Evolutionary conservation across 2,329 filamentous ascomycete genomes (phyloP).

Genomic region (Arthroderma sp.): DNA sequence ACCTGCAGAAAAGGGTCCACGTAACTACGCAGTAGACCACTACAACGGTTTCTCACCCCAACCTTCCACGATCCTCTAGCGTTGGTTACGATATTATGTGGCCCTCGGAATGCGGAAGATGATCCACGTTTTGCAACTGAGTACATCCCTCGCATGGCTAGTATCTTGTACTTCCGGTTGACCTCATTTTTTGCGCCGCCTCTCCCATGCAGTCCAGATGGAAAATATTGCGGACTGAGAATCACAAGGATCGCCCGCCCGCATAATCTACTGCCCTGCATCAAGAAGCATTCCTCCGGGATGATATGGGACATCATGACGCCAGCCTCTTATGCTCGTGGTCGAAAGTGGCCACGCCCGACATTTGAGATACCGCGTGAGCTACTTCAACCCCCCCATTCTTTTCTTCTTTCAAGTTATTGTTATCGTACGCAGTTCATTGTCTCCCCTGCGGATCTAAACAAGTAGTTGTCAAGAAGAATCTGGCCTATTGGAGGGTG

Average conservation of each 20-base stretch:
- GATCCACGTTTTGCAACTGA: slow-evolving; percentile 1
- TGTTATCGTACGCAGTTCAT: neutral
- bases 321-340: neutral
- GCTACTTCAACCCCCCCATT: neutral
- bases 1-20: neutral
- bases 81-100: neutral
- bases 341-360: neutral
- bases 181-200: neutral
- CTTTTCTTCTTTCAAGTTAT: no score
- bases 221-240: neutral
- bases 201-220: neutral
- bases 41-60: neutral
- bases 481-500: neutral
- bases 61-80: neutral
- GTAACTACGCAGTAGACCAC: neutral
- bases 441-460: neutral
- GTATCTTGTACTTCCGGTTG: neutral
- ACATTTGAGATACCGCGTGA: neutral
- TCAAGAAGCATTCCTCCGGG: neutral
- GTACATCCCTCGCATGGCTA: neutral
- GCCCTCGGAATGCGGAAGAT: neutral
- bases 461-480: neutral
- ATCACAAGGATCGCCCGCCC: neutral
- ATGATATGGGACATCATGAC: neutral
- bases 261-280: neutral